A percentile compares a stretch with the other conserved stretches of the same genome.
Evolutionary conservation across 805 yeast species (phyloP).

Genomic region (Candida sithepensis): DNA sequence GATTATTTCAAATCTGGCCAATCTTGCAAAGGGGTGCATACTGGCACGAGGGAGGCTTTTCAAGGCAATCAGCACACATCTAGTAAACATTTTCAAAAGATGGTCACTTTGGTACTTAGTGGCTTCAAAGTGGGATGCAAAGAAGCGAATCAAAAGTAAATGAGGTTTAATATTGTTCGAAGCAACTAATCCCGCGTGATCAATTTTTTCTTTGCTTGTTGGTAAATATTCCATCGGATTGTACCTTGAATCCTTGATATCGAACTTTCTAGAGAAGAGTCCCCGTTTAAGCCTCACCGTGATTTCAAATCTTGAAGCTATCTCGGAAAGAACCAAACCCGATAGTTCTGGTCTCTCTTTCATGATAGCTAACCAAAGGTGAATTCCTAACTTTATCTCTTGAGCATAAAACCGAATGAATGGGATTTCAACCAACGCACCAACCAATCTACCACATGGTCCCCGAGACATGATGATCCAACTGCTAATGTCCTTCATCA

Average conservation of each 20-base stretch:
- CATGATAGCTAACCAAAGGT: constrained; percentile 78
- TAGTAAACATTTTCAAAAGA: constrained; percentile 63
- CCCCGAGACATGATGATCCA: constrained; percentile 35
- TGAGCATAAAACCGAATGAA: constrained; percentile 59
- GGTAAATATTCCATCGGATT: constrained; percentile 87
- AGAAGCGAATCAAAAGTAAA: constrained; percentile 57
- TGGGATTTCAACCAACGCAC: constrained; percentile 63
- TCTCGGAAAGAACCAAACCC: constrained; percentile 60
- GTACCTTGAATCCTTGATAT: constrained; percentile 57
- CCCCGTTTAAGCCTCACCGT: constrained; percentile 62
- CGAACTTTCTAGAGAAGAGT: constrained; percentile 54
- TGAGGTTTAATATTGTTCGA: constrained; percentile 60
- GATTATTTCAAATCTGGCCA: constrained; percentile 70
- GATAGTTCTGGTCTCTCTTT: constrained; percentile 61
- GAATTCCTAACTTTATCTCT: constrained; percentile 60
- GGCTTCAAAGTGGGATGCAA: constrained; percentile 78
- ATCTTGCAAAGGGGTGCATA: constrained; percentile 76
- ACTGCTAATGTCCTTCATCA: constrained; percentile 41
- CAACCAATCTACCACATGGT: constrained; percentile 43
- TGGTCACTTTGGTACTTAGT: constrained; percentile 69
- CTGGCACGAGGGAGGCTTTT: constrained; percentile 54
- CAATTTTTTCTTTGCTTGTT: constrained; percentile 58
- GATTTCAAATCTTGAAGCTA: constrained; percentile 64
- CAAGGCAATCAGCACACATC: constrained; percentile 56
- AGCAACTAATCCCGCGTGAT: constrained; percentile 47